A percentile compares a stretch with the other conserved stretches of the same genome.
Evolutionary conservation across 345 rosid species (phyloP).

Genomic region (Trapa bicornis): DNA sequence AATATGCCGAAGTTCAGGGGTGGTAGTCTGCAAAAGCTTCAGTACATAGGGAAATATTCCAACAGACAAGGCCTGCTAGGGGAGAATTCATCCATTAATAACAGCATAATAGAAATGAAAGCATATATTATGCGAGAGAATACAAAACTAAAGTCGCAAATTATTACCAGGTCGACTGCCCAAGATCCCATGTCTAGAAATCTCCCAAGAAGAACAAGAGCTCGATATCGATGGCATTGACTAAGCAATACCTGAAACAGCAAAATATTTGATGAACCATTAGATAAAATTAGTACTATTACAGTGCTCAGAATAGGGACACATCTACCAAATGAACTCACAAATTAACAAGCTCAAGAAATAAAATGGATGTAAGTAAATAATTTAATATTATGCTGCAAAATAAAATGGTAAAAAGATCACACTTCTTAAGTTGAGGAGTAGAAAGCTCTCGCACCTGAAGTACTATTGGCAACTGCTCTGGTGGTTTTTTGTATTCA

Average conservation of each 20-base stretch:
- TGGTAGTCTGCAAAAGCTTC: slow-evolving; percentile 89
- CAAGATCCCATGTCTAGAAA: slow-evolving; percentile 99
- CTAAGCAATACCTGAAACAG: slow-evolving; percentile 81
- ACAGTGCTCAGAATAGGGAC: not conserved
- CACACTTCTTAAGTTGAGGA: slow-evolving; percentile 3
- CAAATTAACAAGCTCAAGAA: not conserved
- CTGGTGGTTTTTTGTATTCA: slow-evolving; percentile 92
- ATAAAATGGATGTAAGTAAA: not conserved
- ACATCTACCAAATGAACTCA: not conserved
- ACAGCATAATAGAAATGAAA: not conserved
- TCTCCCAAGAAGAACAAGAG: slow-evolving; percentile 93
- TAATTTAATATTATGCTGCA: no score
- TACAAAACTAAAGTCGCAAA: slow-evolving; percentile 9
- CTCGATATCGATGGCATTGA: slow-evolving; percentile 95
- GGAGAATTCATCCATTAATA: slow-evolving; percentile 6
- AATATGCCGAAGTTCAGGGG: slow-evolving; percentile 88
- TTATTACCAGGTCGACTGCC: slow-evolving; percentile 94
- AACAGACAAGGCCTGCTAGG: slow-evolving; percentile 82
- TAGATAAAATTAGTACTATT: not conserved
- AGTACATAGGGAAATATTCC: slow-evolving; percentile 99
- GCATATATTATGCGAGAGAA: slow-evolving; percentile 1
- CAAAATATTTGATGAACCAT: not conserved
- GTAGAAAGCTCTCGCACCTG: slow-evolving; percentile 43
- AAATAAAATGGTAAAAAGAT: not conserved
- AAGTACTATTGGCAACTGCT: slow-evolving; percentile 97